Evolutionary conservation across 768 basidiomycete genomes (phyloP).

Genomic region (Mycena metata): DNA sequence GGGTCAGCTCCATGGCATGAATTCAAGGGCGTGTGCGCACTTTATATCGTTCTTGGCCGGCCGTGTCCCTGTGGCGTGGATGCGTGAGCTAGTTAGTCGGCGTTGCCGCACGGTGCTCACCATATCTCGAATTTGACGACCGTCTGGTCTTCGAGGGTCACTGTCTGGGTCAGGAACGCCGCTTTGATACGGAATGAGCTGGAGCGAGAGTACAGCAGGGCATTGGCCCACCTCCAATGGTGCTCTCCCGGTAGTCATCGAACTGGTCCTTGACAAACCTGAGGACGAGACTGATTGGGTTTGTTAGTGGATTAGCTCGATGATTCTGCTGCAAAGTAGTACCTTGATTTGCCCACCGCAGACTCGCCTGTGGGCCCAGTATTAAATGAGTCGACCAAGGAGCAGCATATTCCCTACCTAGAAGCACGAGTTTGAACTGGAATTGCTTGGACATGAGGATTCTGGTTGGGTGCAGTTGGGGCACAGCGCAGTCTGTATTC

Average conservation of each 20-base stretch:
- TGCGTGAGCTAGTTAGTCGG: slow-evolving; percentile 13
- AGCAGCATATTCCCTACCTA: no score
- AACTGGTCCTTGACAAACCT: slow-evolving; percentile 98
- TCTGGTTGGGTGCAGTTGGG: slow-evolving; percentile 44
- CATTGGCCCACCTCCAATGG: slow-evolving; percentile 80
- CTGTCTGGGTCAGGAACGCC: slow-evolving; percentile 98
- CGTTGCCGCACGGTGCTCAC: slow-evolving; percentile 57
- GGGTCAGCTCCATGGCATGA: slow-evolving; percentile 26
- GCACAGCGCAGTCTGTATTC: slow-evolving; percentile 40
- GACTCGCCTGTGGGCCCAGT: no score
- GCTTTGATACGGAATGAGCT: slow-evolving; percentile 61
- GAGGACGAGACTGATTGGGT: slow-evolving; percentile 80
- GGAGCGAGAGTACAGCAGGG: slow-evolving; percentile 26
- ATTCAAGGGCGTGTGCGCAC: slow-evolving; percentile 52
- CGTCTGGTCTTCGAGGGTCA: slow-evolving; percentile 88
- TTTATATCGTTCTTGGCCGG: slow-evolving; percentile 96
- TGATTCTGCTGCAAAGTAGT: slow-evolving; percentile 41
- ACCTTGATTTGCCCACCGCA: slow-evolving; percentile 98
- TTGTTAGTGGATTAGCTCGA: slow-evolving; percentile 45
- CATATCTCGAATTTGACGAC: slow-evolving; percentile 99
- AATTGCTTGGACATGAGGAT: slow-evolving; percentile 89
- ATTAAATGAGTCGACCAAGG: no score
- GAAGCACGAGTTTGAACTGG: slow-evolving; percentile 96
- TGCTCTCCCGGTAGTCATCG: slow-evolving; percentile 95
- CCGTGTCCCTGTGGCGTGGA: slow-evolving; percentile 81